A percentile compares a stretch with the other conserved stretches of the same genome.
phyloP scores from a whole-genome alignment of 768 basidiomycete species.

The Tulasnella sp. region DNA sequence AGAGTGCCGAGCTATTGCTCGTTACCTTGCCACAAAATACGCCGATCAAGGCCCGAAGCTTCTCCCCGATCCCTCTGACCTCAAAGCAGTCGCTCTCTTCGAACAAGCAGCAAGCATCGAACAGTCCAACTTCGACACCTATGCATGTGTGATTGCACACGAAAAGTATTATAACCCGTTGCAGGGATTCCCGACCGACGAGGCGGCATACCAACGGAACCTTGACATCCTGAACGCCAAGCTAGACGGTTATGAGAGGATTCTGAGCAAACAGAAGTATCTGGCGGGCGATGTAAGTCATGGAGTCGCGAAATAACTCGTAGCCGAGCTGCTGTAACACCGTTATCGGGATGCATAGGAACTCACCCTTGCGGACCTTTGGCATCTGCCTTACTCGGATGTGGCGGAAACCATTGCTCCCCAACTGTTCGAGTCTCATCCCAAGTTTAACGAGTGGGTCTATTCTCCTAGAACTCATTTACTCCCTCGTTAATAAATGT shows the following conservation, averaged over 20 bases:
- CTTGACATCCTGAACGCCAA: slow-evolving; percentile 41
- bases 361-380: slow-evolving; percentile 25
- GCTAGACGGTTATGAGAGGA: slow-evolving; percentile 53
- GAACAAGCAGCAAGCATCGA: slow-evolving; percentile 15
- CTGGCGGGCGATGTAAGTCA: slow-evolving; percentile 43
- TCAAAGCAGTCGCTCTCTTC: slow-evolving; percentile 45
- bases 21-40: slow-evolving; percentile 58
- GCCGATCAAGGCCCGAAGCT: slow-evolving; percentile 49
- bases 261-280: slow-evolving; percentile 56
- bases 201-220: slow-evolving; percentile 17
- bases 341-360: background rate
- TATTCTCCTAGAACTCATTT: background rate
- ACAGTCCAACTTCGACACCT: background rate
- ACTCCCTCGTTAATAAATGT: background rate
- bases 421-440: slow-evolving; percentile 13
- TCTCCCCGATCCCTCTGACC: slow-evolving; percentile 45
- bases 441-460: slow-evolving; percentile 24
- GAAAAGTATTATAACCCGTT: slow-evolving; percentile 50
- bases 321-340: background rate
- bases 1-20: slow-evolving; percentile 58
- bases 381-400: slow-evolving; percentile 25
- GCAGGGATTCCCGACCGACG: slow-evolving; percentile 22
- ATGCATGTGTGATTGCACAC: slow-evolving; percentile 42
- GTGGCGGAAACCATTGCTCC: background rate
- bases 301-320: background rate